Base-by-base conservation (phyloP, 2,329 filamentous ascomycete species). In the Xylaria sp. region DNA sequence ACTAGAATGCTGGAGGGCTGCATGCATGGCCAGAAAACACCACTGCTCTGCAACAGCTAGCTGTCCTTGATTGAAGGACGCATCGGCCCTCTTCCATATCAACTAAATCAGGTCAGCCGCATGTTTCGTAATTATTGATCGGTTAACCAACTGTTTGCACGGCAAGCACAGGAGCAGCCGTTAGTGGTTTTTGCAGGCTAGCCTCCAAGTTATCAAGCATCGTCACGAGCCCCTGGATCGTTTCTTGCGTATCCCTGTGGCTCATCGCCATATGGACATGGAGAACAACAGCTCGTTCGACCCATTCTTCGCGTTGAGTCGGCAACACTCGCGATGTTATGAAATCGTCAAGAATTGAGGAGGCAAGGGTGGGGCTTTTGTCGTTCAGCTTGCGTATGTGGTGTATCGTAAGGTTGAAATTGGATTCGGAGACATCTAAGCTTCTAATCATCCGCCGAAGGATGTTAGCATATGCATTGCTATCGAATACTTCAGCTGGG, bases 41-140 rank as follows among this genome's bases (percentile, higher is more conserved):
- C 91, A 97, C 46, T 76, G 72, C 57, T 88, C 81, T 1, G 88
- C 82, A 13, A 76, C 60, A 2, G 78, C 74, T 50, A 81, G 82
- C 16, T 84, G 72, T 1, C 78, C 74, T 26, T 81, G 77, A 1
- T 72, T 72, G 57, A 83, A 84, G 13, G 77, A 76, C 1, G 76
- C 71, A 48, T 92, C 88, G n/a, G 90, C 77, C 21, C 80, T 82
- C 71, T 91, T 94, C 91, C 92, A 97, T 2, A 96, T 73, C 2
- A 96, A 71, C 89, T 93, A 55, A 65, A 18, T 17, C 19, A 11
- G 26, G 18, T 61, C 18, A 61, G 55, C 42, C 29, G 22, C 40
- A 16, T 19, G 9, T 22, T n/a, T 41, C 8, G 18, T 17, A 44
- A 39, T 9, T 5, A 34, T n/a, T n/a, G 9, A n/a, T n/a, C 13